Base-by-base conservation (phyloP, 768 basidiomycete genomes). In the Zangia roseola region DNA sequence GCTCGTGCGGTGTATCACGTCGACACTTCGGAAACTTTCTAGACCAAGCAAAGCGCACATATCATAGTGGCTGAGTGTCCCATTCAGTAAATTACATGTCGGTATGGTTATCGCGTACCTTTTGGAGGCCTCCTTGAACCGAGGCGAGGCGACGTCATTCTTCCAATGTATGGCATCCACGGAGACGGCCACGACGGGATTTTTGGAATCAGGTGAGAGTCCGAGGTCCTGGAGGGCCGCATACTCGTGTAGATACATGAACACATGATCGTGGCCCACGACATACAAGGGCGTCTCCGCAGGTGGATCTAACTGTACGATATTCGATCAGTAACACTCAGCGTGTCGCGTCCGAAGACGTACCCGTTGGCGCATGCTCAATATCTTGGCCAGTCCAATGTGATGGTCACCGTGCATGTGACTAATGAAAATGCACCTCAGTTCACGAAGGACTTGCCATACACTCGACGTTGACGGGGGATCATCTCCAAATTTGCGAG, bases 401-500 rank as follows among this genome's bases (percentile, higher is more conserved):
- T 97, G 94, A 65, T 97, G 95, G 61, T 97, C 95, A 0, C 79
- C 94, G 60, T 97, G 95, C 56, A 88, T 79, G 63, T 98, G 95
- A 52, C 89, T 92, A 51, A 95, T 74, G 65, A 85, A 97, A 31
- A 98, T 77, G 61, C 89, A 83, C 58, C 80, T 86, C 12, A 94
- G 65, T 42, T 86, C 73, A n/a, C 83, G 72, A 43, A 94, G 71
- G 13, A 85, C 74, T 12, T 81, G 62, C 75, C 80, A 80, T 3
- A 80, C 81, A 46, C 74, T 74, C 10, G 61, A 54, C 1, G 66
- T 49, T 5, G 60, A 58, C 1, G 58, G 52, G 5, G 57, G 60
- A 30, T 77, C 74, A 16, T 71, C 60, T 2, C 93, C 93, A 60
- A 85, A 94, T 40, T 84, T 79, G 4, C 95, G 78, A 3, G 76